Evolutionary conservation across 352 stramenopile species (phyloP).

Genomic region (Globisporangium viniferum): DNA sequence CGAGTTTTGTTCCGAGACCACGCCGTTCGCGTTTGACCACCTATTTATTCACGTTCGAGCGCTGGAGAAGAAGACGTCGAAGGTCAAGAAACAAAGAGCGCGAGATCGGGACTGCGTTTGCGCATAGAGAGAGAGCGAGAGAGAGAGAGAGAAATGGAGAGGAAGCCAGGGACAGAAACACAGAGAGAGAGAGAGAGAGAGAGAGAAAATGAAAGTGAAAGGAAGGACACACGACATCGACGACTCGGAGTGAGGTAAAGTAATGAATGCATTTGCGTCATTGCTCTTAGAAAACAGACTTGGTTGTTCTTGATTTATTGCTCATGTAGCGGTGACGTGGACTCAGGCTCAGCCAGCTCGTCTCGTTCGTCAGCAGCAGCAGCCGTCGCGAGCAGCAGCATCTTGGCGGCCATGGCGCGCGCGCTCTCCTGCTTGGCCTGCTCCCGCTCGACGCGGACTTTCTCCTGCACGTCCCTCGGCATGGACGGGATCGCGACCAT

Average conservation of each 20-base stretch:
- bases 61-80: not conserved
- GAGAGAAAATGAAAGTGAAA: not conserved
- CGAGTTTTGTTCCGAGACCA: not conserved
- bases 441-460: conserved; percentile 52
- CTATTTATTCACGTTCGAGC: conserved; percentile 18
- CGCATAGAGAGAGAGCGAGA: not conserved
- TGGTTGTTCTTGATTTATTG: not conserved
- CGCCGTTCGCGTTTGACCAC: not conserved
- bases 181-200: not conserved
- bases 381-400: conserved; percentile 13
- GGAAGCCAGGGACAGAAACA: not conserved
- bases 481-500: conserved; percentile 55
- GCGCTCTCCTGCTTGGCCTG: conserved; percentile 71
- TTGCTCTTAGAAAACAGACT: not conserved
- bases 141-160: not conserved
- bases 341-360: not conserved
- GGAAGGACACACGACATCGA: not conserved
- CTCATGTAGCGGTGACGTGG: not conserved
- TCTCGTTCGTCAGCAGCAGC: not conserved
- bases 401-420: conserved; percentile 45
- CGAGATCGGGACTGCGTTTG: not conserved
- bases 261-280: conserved; percentile 3
- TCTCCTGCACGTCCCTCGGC: conserved; percentile 43
- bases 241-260: not conserved
- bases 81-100: not conserved